phyloP scores from a whole-genome alignment of 2,329 filamentous ascomycete species.

The Sphaerulina vaccinii region DNA sequence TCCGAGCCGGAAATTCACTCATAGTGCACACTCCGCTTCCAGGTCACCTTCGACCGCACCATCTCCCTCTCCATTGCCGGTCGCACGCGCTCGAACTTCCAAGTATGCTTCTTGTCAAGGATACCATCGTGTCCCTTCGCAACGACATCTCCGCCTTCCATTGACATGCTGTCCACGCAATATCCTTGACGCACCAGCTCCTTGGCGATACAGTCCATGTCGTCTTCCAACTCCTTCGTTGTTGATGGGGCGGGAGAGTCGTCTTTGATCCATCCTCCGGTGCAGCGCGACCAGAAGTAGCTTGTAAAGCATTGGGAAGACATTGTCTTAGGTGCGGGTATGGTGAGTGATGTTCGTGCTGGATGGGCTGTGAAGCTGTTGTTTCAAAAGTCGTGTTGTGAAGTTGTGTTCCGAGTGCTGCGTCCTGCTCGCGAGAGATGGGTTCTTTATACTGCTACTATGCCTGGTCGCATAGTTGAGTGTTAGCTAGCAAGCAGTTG shows the following conservation, averaged over 20 bases:
- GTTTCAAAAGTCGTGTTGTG: no score
- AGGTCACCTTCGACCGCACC: not conserved
- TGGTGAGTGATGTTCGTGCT: not conserved
- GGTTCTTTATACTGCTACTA: no score
- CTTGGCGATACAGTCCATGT: constrained; percentile 6
- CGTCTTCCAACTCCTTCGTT: not conserved
- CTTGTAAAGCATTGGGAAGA: no score
- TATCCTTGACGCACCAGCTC: not conserved
- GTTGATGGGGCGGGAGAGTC: not conserved
- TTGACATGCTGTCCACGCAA: not conserved
- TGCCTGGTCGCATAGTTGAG: no score
- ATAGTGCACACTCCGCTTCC: no score
- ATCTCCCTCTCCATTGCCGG: not conserved
- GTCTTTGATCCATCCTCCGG: not conserved
- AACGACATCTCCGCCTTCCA: constrained; percentile 4
- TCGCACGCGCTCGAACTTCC: constrained; percentile 4
- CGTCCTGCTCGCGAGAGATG: no score
- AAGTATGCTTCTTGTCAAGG: not conserved
- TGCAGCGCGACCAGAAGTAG: not conserved
- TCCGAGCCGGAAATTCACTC: no score
- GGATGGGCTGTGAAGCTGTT: no score
- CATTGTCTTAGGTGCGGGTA: not conserved
- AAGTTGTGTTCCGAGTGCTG: no score
- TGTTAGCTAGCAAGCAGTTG: no score
- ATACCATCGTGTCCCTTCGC: constrained; percentile 1